phyloP scores from a whole-genome alignment of 768 basidiomycete species.

The Kwoniella sp. region DNA sequence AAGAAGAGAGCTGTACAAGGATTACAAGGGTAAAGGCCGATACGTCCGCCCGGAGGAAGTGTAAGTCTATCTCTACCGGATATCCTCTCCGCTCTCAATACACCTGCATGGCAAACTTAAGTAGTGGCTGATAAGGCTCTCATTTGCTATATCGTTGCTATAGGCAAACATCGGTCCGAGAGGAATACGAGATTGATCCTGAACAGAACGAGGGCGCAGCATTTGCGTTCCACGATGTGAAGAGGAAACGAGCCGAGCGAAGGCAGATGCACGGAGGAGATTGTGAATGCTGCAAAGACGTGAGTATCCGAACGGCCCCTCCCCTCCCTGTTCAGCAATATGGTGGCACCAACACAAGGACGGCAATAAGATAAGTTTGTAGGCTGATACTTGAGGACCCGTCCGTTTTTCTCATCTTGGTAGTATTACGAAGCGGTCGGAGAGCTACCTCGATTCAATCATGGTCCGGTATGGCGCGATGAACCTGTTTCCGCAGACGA shows the following conservation, averaged over 20 bases:
- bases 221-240: slow-evolving; percentile 76
- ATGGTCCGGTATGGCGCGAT: slow-evolving; percentile 75
- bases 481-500: slow-evolving; percentile 54
- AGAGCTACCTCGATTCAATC: slow-evolving; percentile 67
- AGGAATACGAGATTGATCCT: slow-evolving; percentile 69
- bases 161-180: slow-evolving; percentile 51
- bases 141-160: background rate
- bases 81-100: background rate
- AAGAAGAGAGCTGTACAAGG: slow-evolving; percentile 37
- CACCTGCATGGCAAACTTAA: too few species aligned
- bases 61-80: slow-evolving; percentile 29
- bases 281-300: slow-evolving; percentile 80
- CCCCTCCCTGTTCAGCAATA: background rate
- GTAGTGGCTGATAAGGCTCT: too few species aligned
- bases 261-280: slow-evolving; percentile 71
- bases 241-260: slow-evolving; percentile 68
- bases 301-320: slow-evolving; percentile 55
- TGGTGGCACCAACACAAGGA: background rate
- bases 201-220: slow-evolving; percentile 66
- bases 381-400: background rate
- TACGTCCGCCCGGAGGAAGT: slow-evolving; percentile 41
- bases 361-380: too few species aligned
- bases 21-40: slow-evolving; percentile 51
- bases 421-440: slow-evolving; percentile 82
- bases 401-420: too few species aligned